A percentile compares a stretch with the other conserved stretches of the same genome.
Evolutionary conservation across 257 asterid species (phyloP).

Genomic region (Solanum okadae): DNA sequence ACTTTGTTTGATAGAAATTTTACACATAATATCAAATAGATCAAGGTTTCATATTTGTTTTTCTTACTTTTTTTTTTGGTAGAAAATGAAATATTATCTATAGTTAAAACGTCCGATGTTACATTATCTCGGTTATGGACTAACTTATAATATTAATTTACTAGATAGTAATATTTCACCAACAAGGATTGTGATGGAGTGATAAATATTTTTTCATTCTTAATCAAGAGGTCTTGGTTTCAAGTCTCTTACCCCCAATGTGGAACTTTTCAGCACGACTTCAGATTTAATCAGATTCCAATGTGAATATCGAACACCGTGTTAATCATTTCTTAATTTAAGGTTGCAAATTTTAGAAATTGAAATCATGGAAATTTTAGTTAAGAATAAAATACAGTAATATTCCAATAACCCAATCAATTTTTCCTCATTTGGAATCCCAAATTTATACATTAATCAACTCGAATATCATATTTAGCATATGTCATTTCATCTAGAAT

Average conservation of each 20-base stretch:
- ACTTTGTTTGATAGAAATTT: background rate
- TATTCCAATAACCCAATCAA: background rate
- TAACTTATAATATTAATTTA: no score
- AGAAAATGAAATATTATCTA: no score
- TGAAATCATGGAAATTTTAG: background rate
- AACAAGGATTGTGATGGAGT: rapidly evolving
- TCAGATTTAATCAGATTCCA: rapidly evolving
- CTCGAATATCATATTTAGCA: background rate
- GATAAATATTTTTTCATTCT: rapidly evolving
- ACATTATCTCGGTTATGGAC: background rate
- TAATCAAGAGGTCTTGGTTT: no score
- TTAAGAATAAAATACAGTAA: background rate
- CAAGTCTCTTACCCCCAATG: rapidly evolving
- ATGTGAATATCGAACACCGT: no score
- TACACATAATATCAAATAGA: background rate
- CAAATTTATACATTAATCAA: background rate
- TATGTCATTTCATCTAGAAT: background rate
- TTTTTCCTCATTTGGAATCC: background rate
- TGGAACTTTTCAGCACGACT: rapidly evolving
- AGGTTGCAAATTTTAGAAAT: background rate
- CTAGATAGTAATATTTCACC: no score
- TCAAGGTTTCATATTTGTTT: background rate
- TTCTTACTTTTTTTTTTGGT: background rate
- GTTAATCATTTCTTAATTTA: background rate
- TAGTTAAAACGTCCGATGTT: background rate